Evolutionary conservation across 352 stramenopile genomes (phyloP).

Genomic region (Phytophthora europaea): DNA sequence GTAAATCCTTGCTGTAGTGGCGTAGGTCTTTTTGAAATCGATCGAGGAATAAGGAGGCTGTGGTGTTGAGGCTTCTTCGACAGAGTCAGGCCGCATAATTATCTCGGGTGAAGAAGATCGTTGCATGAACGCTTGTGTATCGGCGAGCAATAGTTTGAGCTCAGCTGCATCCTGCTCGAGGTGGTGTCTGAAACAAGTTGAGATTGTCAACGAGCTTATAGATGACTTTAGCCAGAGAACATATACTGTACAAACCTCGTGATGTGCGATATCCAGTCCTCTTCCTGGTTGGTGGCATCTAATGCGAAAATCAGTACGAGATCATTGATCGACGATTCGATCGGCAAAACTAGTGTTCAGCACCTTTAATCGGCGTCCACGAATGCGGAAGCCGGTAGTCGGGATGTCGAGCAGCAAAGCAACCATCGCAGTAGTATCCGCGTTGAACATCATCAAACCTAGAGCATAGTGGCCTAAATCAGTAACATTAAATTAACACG

Average conservation of each 20-base stretch:
- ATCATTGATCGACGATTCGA: slow-evolving; percentile 6
- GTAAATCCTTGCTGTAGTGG: slow-evolving; percentile 49
- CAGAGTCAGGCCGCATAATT: neutral
- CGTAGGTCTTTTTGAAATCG: slow-evolving; percentile 59
- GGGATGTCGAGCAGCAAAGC: slow-evolving; percentile 67
- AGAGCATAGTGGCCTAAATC: neutral
- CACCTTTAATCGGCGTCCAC: slow-evolving; percentile 62
- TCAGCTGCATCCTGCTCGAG: slow-evolving; percentile 75
- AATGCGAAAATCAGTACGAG: neutral
- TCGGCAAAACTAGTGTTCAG: neutral
- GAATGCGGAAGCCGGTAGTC: slow-evolving; percentile 61
- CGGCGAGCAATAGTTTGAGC: slow-evolving; percentile 58
- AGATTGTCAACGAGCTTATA: neutral
- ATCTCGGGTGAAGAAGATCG: slow-evolving; percentile 21
- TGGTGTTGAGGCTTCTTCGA: neutral
- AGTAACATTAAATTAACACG: neutral
- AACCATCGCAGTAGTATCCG: slow-evolving; percentile 78
- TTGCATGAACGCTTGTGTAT: slow-evolving; percentile 54
- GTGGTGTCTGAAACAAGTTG: slow-evolving; percentile 53
- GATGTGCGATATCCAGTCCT: slow-evolving; percentile 74
- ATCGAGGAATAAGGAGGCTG: slow-evolving; percentile 19
- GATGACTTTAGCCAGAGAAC: neutral
- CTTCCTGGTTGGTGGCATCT: slow-evolving; percentile 66
- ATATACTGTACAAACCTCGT: slow-evolving; percentile 44
- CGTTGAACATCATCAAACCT: slow-evolving; percentile 66